Conservation (phyloP, 352 stramenopile genomes). For the Saprolegnia parasitica region DNA sequence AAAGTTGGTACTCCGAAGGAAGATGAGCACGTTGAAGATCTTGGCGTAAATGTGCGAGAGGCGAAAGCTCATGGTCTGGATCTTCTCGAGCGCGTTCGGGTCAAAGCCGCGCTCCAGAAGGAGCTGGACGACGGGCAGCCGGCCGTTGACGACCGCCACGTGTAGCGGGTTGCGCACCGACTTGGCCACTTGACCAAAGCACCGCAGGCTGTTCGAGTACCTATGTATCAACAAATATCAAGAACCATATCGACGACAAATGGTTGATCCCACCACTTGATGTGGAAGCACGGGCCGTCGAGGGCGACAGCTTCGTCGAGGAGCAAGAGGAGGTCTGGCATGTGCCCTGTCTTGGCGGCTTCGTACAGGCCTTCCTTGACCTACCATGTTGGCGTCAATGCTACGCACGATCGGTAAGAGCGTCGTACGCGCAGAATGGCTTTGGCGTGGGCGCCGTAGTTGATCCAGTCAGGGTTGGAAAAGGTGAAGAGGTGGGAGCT, state of each 20-base stretch:
- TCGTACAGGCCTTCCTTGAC: constrained; percentile 59
- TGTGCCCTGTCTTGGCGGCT: constrained; percentile 56
- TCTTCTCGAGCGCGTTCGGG: constrained; percentile 64
- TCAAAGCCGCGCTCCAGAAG: constrained; percentile 64
- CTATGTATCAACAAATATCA: background rate
- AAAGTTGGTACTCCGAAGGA: constrained; percentile 48
- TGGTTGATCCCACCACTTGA: constrained; percentile 51
- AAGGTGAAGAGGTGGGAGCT: constrained; percentile 18
- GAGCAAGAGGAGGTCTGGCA: constrained; percentile 44
- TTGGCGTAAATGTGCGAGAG: constrained; percentile 63
- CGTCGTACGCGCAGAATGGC: background rate
- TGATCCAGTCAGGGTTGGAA: constrained; percentile 19
- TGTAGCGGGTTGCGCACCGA: constrained; percentile 71
- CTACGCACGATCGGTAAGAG: background rate
- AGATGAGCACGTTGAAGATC: constrained; percentile 55
- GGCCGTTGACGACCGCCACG: constrained; percentile 66
- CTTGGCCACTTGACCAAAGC: constrained; percentile 33
- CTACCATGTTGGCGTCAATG: background rate
- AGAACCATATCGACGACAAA: background rate
- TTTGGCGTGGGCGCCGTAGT: background rate
- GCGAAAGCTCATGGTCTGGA: constrained; percentile 63
- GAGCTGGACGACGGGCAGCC: constrained; percentile 56
- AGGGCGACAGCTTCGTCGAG: constrained; percentile 49
- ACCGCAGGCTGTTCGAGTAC: constrained; percentile 25
- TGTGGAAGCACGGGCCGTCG: constrained; percentile 55